Percentiles rank a stretch among this genome's conserved stretches.
Evolutionary conservation across 1,284 basidiomycete genomes (phyloP).

Genomic region (Moesziomyces sp.): DNA sequence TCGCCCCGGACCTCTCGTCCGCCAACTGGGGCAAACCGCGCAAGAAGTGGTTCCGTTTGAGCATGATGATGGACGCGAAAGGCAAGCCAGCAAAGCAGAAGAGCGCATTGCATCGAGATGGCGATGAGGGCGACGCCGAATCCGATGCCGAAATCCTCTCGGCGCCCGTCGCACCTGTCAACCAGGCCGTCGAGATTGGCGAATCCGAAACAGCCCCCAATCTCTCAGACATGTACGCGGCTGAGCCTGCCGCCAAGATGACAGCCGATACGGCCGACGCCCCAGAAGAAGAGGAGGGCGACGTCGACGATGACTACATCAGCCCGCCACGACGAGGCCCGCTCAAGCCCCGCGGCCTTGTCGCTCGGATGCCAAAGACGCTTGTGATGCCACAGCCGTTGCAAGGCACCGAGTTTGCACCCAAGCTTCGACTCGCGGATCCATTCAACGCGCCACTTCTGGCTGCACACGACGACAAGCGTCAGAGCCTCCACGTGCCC

Average conservation of each 20-base stretch:
- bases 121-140: constrained; percentile 30
- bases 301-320: constrained; percentile 54
- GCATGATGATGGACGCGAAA: constrained; percentile 45
- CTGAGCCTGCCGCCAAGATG: constrained; percentile 24
- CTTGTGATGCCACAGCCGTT: constrained; percentile 55
- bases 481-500: constrained; percentile 54
- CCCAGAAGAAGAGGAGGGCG: constrained; percentile 12
- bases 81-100: constrained; percentile 30
- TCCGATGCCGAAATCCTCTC: constrained; percentile 31
- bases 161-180: not conserved
- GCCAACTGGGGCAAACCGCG: constrained; percentile 53
- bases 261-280: constrained; percentile 2
- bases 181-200: constrained; percentile 6
- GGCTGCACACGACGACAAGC: constrained; percentile 9
- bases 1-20: constrained; percentile 42
- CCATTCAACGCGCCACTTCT: not conserved
- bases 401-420: constrained; percentile 51
- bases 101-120: constrained; percentile 9
- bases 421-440: constrained; percentile 37
- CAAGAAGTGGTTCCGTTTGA: constrained; percentile 53
- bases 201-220: constrained; percentile 3
- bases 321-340: constrained; percentile 56
- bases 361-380: constrained; percentile 45
- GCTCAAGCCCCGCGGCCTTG: constrained; percentile 52
- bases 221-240: constrained; percentile 23